These are phyloP conservation scores for Arachis stenosperma DNA, from an alignment of 306 rosid genomes.

Conservation along the genomic window DNA sequence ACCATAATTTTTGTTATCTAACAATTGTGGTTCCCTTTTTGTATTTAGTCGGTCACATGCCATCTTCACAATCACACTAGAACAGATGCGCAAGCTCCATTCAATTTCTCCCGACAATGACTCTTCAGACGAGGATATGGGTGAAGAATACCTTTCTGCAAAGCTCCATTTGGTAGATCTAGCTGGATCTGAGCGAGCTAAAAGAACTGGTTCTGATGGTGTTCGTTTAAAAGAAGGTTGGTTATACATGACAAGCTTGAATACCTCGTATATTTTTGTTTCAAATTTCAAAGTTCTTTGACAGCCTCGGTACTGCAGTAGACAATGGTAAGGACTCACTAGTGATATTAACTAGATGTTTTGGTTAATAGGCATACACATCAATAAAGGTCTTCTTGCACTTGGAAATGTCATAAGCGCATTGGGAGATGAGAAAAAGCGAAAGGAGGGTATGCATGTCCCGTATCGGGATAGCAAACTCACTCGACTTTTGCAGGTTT, in stretches of 20 bases:
- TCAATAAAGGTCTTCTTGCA: slow-evolving; percentile 87
- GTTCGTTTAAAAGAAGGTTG: slow-evolving; percentile 80
- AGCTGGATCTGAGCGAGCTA: slow-evolving; percentile 92
- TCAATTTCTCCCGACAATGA: slow-evolving; percentile 60
- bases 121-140: slow-evolving; percentile 73
- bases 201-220: slow-evolving; percentile 83
- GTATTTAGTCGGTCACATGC: slow-evolving; percentile 85
- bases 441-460: slow-evolving; percentile 78
- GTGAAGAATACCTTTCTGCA: slow-evolving; percentile 83
- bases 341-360: background rate
- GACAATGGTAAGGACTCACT: background rate
- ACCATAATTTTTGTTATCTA: slow-evolving; percentile 38
- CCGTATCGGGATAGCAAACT: slow-evolving; percentile 92
- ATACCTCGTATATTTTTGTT: slow-evolving; percentile 15
- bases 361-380: slow-evolving; percentile 68
- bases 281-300: slow-evolving; percentile 15
- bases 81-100: slow-evolving; percentile 75
- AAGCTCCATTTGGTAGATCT: slow-evolving; percentile 91
- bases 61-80: slow-evolving; percentile 85
- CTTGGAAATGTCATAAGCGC: slow-evolving; percentile 92
- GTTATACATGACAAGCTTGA: slow-evolving; percentile 27
- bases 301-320: slow-evolving; percentile 1
- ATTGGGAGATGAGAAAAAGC: slow-evolving; percentile 81
- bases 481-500: slow-evolving; percentile 90
- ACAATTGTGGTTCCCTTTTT: slow-evolving; percentile 40